Conservation (phyloP, 2,329 filamentous ascomycete genomes). For the Penicillium hesseltinei region DNA sequence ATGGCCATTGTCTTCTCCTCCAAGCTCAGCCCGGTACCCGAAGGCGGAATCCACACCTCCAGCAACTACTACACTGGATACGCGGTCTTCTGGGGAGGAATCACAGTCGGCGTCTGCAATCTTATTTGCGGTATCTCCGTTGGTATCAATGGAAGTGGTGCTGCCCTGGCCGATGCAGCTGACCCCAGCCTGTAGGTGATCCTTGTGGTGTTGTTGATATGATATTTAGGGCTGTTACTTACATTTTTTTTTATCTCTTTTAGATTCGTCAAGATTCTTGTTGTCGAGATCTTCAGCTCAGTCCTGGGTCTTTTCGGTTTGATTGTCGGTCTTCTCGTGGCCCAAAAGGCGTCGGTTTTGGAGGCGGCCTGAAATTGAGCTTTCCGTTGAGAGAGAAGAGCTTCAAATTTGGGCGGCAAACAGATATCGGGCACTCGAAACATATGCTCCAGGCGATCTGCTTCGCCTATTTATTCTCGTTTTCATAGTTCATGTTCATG, state of each 20-base stretch:
- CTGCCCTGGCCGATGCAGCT: conserved; percentile 91
- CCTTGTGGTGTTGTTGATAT: neutral
- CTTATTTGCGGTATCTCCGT: conserved; percentile 94
- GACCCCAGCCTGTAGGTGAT: conserved; percentile 77
- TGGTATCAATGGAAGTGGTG: conserved; percentile 96
- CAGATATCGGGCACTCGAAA: conserved; percentile 3
- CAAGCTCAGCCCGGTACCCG: conserved; percentile 68
- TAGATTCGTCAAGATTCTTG: conserved; percentile 97
- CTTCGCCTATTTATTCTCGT: conserved; percentile 14
- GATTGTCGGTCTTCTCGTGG: conserved; percentile 87
- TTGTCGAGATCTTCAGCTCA: conserved; percentile 99
- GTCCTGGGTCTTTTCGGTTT: conserved; percentile 94
- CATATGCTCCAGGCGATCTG: conserved; percentile 20
- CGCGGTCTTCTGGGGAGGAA: conserved; percentile 90
- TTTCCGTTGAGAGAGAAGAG: conserved; percentile 11
- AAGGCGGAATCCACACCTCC: conserved; percentile 66
- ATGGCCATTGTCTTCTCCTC: conserved; percentile 98
- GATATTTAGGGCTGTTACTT: neutral
- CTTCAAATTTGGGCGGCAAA: conserved; percentile 17
- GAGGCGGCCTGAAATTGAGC: conserved; percentile 25
- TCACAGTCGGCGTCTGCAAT: conserved; percentile 95
- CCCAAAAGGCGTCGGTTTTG: conserved; percentile 78
- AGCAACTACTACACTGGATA: conserved; percentile 92
- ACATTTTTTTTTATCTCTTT: conserved; percentile 5
- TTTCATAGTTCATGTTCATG: conserved; percentile 25